A percentile compares a stretch with the other conserved stretches of the same genome.
Evolutionary conservation across 1,284 basidiomycete species (phyloP).

Genomic region (Hemileia vastatrix): DNA sequence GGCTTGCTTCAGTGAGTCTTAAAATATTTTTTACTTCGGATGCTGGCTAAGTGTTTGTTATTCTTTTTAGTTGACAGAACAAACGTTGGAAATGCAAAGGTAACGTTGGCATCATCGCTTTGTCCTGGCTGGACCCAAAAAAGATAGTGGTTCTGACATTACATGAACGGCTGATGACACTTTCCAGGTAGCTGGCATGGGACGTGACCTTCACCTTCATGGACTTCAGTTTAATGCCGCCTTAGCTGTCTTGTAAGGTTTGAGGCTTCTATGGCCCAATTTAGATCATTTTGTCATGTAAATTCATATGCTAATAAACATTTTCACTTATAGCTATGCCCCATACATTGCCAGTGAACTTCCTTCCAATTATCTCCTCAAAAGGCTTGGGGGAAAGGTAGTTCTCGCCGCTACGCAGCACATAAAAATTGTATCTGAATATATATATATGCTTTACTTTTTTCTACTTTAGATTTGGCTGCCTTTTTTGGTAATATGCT

Average conservation of each 20-base stretch:
- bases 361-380: conserved; percentile 30
- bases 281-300: neutral
- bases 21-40: neutral
- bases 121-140: neutral
- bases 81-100: conserved; percentile 23
- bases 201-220: neutral
- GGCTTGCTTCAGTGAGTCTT: conserved; percentile 16
- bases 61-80: conserved; percentile 21
- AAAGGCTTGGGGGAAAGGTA: conserved; percentile 28
- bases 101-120: neutral
- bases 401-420: neutral
- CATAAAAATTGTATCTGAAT: neutral
- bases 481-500: conserved; percentile 11
- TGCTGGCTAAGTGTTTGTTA: neutral
- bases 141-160: neutral
- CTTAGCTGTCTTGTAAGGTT: conserved; percentile 19
- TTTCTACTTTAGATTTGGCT: conserved; percentile 14
- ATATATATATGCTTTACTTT: neutral
- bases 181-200: conserved; percentile 10
- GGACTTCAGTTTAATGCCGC: conserved; percentile 14
- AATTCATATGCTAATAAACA: neutral
- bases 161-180: neutral
- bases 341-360: conserved; percentile 25
- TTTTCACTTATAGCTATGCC: conserved; percentile 13
- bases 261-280: neutral